A percentile compares a stretch with the other conserved stretches of the same genome.
phyloP scores from a whole-genome alignment of 1,284 basidiomycete species.

The Takashimella koratensis region DNA sequence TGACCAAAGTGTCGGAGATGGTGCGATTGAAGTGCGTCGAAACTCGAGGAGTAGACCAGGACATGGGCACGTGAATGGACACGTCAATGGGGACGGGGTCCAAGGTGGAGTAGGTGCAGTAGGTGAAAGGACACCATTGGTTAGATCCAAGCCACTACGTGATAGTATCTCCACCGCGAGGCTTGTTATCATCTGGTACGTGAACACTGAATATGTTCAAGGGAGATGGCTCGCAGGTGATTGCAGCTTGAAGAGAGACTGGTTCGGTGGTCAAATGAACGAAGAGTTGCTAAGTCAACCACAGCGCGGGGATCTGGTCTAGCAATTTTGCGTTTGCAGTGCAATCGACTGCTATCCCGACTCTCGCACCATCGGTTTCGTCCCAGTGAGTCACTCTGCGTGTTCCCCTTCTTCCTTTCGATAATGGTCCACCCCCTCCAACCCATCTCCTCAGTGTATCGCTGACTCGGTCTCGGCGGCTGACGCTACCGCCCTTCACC shows the following conservation, averaged over 20 bases:
- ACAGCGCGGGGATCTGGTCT: slow-evolving; percentile 27
- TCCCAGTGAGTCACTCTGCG: slow-evolving; percentile 2
- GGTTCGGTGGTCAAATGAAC: neutral
- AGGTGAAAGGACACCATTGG: neutral
- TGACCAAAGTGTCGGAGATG: no score
- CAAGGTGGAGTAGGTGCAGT: neutral
- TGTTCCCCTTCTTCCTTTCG: neutral
- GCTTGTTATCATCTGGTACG: slow-evolving; percentile 9
- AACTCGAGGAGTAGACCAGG: no score
- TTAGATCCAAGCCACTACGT: slow-evolving; percentile 3
- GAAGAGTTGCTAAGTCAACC: neutral
- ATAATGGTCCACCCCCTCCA: no score
- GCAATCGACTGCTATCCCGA: slow-evolving; percentile 45
- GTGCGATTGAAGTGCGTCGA: no score
- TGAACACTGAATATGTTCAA: no score
- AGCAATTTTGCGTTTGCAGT: slow-evolving; percentile 48
- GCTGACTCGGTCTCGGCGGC: neutral
- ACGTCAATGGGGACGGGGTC: neutral
- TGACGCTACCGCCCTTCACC: neutral
- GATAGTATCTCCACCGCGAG: slow-evolving; percentile 11
- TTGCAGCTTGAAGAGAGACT: no score
- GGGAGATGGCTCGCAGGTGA: no score
- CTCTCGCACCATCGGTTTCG: slow-evolving; percentile 36
- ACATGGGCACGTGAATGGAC: no score
- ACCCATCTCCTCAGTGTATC: neutral